Conservation (phyloP, 2,329 filamentous ascomycete genomes). For the Cladosporium sp. region DNA sequence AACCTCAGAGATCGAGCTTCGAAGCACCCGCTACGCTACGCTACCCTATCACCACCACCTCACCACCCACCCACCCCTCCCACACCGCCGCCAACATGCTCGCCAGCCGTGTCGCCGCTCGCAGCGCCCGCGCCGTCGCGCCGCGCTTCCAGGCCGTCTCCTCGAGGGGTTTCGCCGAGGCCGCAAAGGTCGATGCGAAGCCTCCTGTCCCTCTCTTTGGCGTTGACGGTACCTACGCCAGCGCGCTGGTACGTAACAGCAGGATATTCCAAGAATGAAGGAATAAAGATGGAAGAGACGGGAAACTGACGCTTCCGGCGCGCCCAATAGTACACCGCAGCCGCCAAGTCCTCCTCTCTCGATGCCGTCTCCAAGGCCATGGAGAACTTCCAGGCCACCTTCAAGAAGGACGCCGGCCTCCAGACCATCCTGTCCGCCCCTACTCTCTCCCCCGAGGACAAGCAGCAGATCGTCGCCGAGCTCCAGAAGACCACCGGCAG, state of each 20-base stretch:
- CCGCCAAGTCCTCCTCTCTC: slow-evolving; percentile 81
- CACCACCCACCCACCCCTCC: slow-evolving; percentile 4
- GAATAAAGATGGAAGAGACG: slow-evolving; percentile 9
- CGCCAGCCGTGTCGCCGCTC: slow-evolving; percentile 57
- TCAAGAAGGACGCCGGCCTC: slow-evolving; percentile 84
- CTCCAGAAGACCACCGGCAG: slow-evolving; percentile 77
- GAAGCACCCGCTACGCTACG: slow-evolving; percentile 12
- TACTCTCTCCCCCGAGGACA: slow-evolving; percentile 75
- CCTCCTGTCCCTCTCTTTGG: slow-evolving; percentile 91
- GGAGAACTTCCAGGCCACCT: slow-evolving; percentile 65
- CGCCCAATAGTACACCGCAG: slow-evolving; percentile 80
- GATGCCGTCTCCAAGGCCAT: slow-evolving; percentile 84
- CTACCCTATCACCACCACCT: slow-evolving; percentile 13
- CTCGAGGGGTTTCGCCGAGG: slow-evolving; percentile 73
- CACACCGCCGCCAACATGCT: slow-evolving; percentile 49
- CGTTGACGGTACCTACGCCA: slow-evolving; percentile 96
- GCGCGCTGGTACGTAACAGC: slow-evolving; percentile 79
- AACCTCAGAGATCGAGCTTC: slow-evolving; percentile 18
- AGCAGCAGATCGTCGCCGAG: slow-evolving; percentile 81
- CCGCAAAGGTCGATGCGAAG: slow-evolving; percentile 65
- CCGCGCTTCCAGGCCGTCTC: slow-evolving; percentile 56
- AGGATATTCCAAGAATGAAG: slow-evolving; percentile 6
- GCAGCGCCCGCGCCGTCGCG: slow-evolving; percentile 56
- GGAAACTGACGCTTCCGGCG: slow-evolving; percentile 19
- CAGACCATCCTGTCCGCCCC: slow-evolving; percentile 72